Evolutionary conservation across 257 asterid species (phyloP).

Genomic region (Sherardia arvensis): DNA sequence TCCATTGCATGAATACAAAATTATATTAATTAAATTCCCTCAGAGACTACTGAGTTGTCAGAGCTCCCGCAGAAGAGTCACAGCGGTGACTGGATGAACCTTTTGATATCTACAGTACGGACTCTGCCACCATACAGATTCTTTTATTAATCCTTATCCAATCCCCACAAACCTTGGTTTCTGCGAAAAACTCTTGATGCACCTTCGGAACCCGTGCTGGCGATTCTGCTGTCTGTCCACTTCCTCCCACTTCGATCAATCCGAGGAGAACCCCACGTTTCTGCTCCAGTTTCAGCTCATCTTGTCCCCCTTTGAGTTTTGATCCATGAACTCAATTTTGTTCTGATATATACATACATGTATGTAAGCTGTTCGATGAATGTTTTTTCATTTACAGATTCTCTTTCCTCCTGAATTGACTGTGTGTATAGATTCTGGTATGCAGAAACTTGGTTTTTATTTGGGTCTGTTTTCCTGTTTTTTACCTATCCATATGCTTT

Average conservation of each 20-base stretch:
- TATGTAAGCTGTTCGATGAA: not conserved
- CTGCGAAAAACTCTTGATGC: not conserved
- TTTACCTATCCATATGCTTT: not conserved
- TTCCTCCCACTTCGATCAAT: conserved; percentile 20
- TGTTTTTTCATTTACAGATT: not conserved
- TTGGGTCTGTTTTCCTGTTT: not conserved
- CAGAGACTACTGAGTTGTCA: not conserved
- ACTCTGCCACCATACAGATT: not conserved
- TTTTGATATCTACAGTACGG: not conserved
- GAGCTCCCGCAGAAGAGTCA: not conserved
- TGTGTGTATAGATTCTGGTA: not conserved
- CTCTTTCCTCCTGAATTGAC: not conserved
- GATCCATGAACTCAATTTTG: not conserved
- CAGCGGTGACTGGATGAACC: not conserved
- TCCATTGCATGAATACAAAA: not conserved
- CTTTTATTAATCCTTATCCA: not conserved
- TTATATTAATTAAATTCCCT: not conserved
- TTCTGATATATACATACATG: not conserved
- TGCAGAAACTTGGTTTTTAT: not conserved
- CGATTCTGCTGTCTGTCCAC: conserved; percentile 31
- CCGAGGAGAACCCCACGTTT: conserved; percentile 35
- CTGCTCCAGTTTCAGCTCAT: conserved; percentile 33
- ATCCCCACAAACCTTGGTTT: not conserved
- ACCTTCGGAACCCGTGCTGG: conserved; percentile 8
- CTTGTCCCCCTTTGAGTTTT: conserved; percentile 18